Evolutionary conservation across 108 stramenopile species (phyloP).

Genomic region (Chaetoceros tenuissimus): DNA sequence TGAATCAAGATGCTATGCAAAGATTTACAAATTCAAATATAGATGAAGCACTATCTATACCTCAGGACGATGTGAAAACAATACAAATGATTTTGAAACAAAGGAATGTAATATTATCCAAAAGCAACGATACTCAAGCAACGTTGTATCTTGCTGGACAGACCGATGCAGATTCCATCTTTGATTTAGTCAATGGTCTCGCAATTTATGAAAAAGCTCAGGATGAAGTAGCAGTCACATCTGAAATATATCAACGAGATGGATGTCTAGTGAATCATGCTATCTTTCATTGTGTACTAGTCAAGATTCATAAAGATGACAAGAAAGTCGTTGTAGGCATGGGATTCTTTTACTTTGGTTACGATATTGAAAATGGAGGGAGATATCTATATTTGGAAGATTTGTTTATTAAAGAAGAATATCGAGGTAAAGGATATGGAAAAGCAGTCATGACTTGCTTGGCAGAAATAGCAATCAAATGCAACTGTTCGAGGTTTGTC

Average conservation of each 20-base stretch:
- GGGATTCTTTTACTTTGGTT: constrained; percentile 43
- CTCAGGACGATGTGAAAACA: too few species aligned
- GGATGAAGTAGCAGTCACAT: background rate
- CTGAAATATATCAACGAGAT: background rate
- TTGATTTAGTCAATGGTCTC: background rate
- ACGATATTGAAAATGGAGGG: constrained; percentile 15
- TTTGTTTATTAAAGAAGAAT: constrained; percentile 37
- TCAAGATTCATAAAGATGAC: background rate
- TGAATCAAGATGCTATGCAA: too few species aligned
- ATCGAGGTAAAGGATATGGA: constrained; percentile 35
- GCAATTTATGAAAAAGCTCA: background rate
- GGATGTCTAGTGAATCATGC: background rate
- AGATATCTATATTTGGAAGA: constrained; percentile 59
- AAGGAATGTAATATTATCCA: too few species aligned
- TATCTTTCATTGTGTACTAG: background rate
- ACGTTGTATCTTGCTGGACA: background rate
- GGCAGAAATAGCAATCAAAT: constrained; percentile 15
- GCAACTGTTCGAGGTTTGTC: constrained; percentile 21
- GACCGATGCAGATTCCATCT: background rate
- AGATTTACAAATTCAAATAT: too few species aligned
- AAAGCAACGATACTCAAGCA: too few species aligned
- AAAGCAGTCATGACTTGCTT: constrained; percentile 32
- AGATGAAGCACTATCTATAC: too few species aligned
- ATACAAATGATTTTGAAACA: too few species aligned
- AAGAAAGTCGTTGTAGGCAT: constrained; percentile 12